Evolutionary conservation across 805 yeast species (phyloP), one percentile per base, ranked within the genome.

Genomic region (Metschnikowia lunata): DNA sequence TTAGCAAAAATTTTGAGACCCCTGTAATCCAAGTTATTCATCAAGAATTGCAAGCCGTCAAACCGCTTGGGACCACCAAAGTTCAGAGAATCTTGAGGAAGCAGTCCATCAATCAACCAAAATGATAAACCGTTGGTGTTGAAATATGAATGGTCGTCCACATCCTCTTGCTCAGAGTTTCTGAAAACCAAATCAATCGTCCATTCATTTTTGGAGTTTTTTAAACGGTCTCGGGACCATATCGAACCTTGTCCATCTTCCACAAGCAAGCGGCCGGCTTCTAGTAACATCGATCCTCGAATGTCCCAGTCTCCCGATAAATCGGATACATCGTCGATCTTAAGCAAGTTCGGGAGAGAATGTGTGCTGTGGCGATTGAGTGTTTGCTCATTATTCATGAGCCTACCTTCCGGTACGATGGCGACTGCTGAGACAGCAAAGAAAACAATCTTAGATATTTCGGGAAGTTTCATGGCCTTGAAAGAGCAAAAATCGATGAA

Each of bases 171-270:
- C 7, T 85, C 85, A 7, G 76, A 59, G 37, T 86, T 78, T 61
- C 93, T 74, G 51, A 84, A 74, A 2, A 83, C 76, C 37, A 78
- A 57, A 52, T 85, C 89, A 8, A 80, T 52, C 0, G 90, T 76
- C 74, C 81, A 80, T 46, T 71, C 75, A 11, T 60, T 48, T 26
- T 48, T 50, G 4, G 62, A 43, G 27, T 54, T 51, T 12, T 50
- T 66, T 40, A 58, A 56, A 8, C 52, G 56, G 9, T 45, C 51
- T 37, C 34, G 58, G 32, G 62, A 64, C 81, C 82, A 76, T 3
- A 80, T 37, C 0, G 77, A 60, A 11, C 85, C 84, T 4, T 50
- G 46, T 6, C 71, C 51, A 4, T 50, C 49, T 12, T 63, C 51
- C 15, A 61, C 58, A 8, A 80, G 55, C 12, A 80, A 53, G 39